Conservation (phyloP, 2,329 filamentous ascomycete species). For the Thyridium curvatum region DNA sequence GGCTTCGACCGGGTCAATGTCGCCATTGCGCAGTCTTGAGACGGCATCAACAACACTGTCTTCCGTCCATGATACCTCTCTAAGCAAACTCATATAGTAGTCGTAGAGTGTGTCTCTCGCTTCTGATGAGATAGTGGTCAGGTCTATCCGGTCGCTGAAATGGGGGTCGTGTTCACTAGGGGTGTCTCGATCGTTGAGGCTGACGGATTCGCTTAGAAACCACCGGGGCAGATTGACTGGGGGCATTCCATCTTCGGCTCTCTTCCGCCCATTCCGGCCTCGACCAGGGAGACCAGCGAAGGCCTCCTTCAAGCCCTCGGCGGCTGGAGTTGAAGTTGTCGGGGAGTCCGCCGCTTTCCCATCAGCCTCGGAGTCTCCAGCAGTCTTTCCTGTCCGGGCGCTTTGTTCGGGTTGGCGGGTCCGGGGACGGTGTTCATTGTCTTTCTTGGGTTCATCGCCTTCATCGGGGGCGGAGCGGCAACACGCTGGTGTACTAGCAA, state of each 20-base stretch:
- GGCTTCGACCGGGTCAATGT: conserved; percentile 1
- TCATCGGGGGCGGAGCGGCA: conserved; percentile 2
- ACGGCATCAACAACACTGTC: conserved; percentile 4
- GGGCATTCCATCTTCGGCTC: conserved; percentile 27
- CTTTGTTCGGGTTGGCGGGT: not conserved
- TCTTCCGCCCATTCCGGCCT: conserved; percentile 9
- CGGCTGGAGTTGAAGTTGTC: not conserved
- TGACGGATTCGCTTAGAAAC: conserved; percentile 49
- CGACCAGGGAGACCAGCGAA: conserved; percentile 21
- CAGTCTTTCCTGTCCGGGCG: not conserved
- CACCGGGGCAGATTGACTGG: conserved; percentile 47
- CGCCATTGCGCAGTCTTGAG: conserved; percentile 2
- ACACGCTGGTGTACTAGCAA: too few species aligned
- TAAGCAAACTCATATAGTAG: conserved; percentile 2
- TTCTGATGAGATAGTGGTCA: conserved; percentile 9
- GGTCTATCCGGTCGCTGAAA: conserved; percentile 6
- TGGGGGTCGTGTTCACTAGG: conserved; percentile 11
- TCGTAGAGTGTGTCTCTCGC: conserved; percentile 7
- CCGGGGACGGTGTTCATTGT: not conserved
- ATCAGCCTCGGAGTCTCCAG: not conserved
- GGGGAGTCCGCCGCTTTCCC: not conserved
- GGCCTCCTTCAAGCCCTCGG: conserved; percentile 3
- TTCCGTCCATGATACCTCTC: too few species aligned
- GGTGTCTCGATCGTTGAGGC: conserved; percentile 20
- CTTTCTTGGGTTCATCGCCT: not conserved